Base-by-base conservation (phyloP, 2,329 filamentous ascomycete species). In the Clonostachys byssicola region DNA sequence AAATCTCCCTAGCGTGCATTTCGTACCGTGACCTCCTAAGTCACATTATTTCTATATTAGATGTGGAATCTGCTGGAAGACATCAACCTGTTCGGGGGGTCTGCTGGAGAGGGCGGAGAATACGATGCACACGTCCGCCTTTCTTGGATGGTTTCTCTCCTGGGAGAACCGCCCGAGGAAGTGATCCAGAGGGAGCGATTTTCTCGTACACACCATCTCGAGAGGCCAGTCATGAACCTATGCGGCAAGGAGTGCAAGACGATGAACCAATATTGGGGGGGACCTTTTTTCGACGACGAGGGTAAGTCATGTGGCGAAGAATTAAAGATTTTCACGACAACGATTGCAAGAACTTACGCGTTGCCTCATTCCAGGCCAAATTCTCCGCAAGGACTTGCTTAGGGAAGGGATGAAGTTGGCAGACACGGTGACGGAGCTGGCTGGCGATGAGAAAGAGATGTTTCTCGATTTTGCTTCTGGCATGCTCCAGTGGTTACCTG, bases 401-500 rank as follows among this genome's bases (percentile, higher is more conserved):
- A 23, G 6, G 20, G 34, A 42, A 34, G 42, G 39, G 7, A 42
- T 9, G 18, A 47, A 42, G 8, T 42, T 58, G 18, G 43, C 42
- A 13, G 47, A 51, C 33, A 56, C 46, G 14, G 50, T 54, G 39
- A 57, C 56, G n/a, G 40, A 52, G 35, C n/a, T 57, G 10, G 12
- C 1, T 10, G 49, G 49, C 2, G 42, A 56, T 7, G 57, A 56
- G n/a, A 60, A 59, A 33, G 12, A 52, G 10, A 6, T 18, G 17
- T 59, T 56, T 49, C 43, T 56, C 5, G 54, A 58, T 36, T 48
- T 58, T 50, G 53, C 55, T 46, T 40, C 36, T 6, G 35, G 43
- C 14, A 58, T 61, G 56, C 53, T 60, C 13, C 51, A 56, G 34
- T 59, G 57, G 59, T 41, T 58, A 42, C 53, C 53, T 5, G 58